These are phyloP conservation scores for Ganoderma sinense DNA, from an alignment of 1,284 basidiomycete species.

Conservation along the genomic window DNA sequence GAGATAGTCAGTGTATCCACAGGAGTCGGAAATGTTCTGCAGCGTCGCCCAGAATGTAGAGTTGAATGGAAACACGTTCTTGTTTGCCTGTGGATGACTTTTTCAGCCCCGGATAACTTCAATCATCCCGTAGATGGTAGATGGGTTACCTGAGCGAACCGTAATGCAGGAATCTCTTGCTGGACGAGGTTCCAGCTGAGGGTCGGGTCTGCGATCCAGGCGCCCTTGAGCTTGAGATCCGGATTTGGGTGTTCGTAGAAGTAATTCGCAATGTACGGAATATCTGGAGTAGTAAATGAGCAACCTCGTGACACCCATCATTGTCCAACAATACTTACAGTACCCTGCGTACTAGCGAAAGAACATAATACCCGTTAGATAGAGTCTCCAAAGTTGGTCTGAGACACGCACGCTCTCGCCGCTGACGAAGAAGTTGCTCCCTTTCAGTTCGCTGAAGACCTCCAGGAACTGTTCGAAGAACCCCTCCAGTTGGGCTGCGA, in stretches of 20 bases:
- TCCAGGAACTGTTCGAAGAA: conserved; percentile 49
- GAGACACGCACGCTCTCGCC: conserved; percentile 42
- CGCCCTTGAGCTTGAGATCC: conserved; percentile 46
- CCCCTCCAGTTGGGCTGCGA: conserved; percentile 46
- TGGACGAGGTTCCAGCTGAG: conserved; percentile 45
- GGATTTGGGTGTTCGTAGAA: conserved; percentile 47
- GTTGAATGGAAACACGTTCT: conserved; percentile 57
- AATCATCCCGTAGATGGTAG: background rate
- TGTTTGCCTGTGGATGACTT: conserved; percentile 48
- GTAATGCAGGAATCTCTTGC: conserved; percentile 47
- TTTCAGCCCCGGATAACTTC: background rate
- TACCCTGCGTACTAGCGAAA: conserved; percentile 44
- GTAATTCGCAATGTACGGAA: conserved; percentile 50
- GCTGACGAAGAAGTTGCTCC: conserved; percentile 45
- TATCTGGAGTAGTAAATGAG: conserved; percentile 35
- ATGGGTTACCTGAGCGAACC: conserved; percentile 41
- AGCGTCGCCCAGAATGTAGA: conserved; percentile 42
- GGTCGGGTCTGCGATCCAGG: conserved; percentile 49
- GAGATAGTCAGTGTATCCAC: conserved; percentile 50
- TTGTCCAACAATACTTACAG: conserved; percentile 34
- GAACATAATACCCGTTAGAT: background rate
- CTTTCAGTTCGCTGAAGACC: conserved; percentile 47
- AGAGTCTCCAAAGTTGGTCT: no score
- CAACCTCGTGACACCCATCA: background rate
- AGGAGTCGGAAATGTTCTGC: conserved; percentile 45